Evolutionary conservation across 225 moss, liverwort and hornwort species (phyloP).

Genomic region (Lunularia cruciata): DNA sequence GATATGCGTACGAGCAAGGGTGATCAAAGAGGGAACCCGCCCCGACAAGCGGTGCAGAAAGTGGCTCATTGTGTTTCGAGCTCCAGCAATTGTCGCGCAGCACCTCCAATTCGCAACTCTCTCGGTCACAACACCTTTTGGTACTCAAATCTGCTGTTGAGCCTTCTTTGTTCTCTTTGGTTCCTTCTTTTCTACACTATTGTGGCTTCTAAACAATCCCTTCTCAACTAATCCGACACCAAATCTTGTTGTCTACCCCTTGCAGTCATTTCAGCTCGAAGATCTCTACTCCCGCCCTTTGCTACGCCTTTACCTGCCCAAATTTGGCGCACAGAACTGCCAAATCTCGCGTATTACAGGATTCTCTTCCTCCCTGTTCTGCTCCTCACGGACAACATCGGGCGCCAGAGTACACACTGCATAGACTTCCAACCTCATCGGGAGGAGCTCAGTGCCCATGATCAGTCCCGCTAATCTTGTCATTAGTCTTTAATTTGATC

Average conservation of each 20-base stretch:
- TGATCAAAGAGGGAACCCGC: constrained; percentile 16
- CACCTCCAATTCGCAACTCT: background rate
- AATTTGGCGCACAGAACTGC: constrained; percentile 8
- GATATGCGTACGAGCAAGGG: constrained; percentile 1
- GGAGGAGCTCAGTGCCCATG: too few species aligned
- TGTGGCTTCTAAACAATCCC: background rate
- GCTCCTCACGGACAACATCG: too few species aligned
- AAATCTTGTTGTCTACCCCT: background rate
- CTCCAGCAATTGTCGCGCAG: background rate
- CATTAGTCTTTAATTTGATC: too few species aligned
- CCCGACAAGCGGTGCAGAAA: constrained; percentile 34
- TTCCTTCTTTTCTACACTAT: background rate
- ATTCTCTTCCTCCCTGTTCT: background rate
- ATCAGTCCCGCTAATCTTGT: too few species aligned
- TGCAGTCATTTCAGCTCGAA: background rate
- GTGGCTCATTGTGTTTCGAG: constrained; percentile 31
- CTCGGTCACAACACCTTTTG: background rate
- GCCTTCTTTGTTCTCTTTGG: background rate
- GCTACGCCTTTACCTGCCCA: background rate
- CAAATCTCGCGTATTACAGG: background rate
- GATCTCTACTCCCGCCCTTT: background rate
- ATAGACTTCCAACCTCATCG: too few species aligned
- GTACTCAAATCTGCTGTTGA: background rate
- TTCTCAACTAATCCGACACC: too few species aligned
- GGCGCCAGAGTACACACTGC: too few species aligned